phyloP scores from a whole-genome alignment of 306 rosid species.

The Inga laurina region DNA sequence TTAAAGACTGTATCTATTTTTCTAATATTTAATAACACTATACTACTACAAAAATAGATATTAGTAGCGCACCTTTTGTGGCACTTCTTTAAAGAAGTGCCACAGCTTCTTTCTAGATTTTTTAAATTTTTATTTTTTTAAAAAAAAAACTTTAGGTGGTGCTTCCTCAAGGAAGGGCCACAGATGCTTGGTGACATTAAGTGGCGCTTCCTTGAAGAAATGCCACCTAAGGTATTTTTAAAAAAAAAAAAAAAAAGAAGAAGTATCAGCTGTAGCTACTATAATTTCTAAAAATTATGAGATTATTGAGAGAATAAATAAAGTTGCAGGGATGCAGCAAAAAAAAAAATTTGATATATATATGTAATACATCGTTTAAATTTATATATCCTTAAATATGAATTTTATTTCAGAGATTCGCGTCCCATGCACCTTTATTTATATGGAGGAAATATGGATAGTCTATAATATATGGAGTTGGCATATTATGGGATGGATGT shows the following conservation, averaged over 20 bases:
- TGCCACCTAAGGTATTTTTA: too few species aligned
- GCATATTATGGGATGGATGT: neutral
- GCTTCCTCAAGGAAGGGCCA: too few species aligned
- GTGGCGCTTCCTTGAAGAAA: too few species aligned
- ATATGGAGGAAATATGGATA: neutral
- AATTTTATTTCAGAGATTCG: neutral
- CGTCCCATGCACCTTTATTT: neutral
- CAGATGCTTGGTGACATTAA: too few species aligned
- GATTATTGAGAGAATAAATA: neutral
- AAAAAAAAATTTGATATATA: too few species aligned
- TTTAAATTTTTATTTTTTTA: too few species aligned
- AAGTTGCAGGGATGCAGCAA: neutral
- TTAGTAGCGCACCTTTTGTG: too few species aligned
- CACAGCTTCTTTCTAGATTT: too few species aligned
- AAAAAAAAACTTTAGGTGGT: too few species aligned
- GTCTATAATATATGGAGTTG: neutral
- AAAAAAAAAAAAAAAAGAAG: too few species aligned
- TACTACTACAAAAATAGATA: too few species aligned
- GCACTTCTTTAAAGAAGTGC: too few species aligned
- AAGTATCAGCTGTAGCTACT: neutral
- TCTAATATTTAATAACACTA: neutral
- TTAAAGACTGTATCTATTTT: neutral
- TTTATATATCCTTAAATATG: neutral
- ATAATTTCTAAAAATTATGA: neutral
- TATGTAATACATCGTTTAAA: neutral